These are phyloP conservation scores for Phytophthora kernoviae DNA, from an alignment of 352 stramenopile genomes.

Conservation along the genomic window DNA sequence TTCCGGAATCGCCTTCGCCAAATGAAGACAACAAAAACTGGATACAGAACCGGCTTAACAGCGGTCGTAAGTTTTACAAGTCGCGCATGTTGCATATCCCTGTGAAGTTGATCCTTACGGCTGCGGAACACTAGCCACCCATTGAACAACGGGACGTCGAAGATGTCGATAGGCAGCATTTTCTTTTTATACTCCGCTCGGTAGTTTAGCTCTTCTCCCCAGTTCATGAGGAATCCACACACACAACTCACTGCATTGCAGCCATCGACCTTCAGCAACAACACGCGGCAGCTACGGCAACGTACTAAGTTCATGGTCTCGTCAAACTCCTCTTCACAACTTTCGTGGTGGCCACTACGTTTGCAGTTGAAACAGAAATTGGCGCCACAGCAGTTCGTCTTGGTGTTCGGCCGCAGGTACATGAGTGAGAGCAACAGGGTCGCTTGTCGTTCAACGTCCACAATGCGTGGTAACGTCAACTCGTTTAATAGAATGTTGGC, in stretches of 20 bases:
- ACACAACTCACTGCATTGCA: slow-evolving; percentile 55
- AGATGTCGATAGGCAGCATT: slow-evolving; percentile 38
- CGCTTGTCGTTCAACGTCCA: slow-evolving; percentile 48
- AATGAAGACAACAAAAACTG: slow-evolving; percentile 6
- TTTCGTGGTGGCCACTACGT: slow-evolving; percentile 31
- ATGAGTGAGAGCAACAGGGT: slow-evolving; percentile 45
- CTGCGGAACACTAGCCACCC: slow-evolving; percentile 8
- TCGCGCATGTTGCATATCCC: slow-evolving; percentile 10
- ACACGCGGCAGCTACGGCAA: slow-evolving; percentile 46
- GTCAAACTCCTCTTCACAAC: slow-evolving; percentile 26
- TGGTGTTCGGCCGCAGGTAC: slow-evolving; percentile 28
- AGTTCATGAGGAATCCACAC: slow-evolving; percentile 52
- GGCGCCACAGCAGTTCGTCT: slow-evolving; percentile 44
- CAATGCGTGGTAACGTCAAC: slow-evolving; percentile 22
- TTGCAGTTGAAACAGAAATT: slow-evolving; percentile 68
- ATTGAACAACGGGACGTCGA: slow-evolving; percentile 19
- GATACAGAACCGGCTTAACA: slow-evolving; percentile 1
- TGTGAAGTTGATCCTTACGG: not conserved
- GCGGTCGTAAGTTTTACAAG: slow-evolving; percentile 3
- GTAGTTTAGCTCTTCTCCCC: slow-evolving; percentile 29
- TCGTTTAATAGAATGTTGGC: slow-evolving; percentile 13
- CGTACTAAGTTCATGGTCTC: slow-evolving; percentile 36
- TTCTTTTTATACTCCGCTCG: slow-evolving; percentile 14
- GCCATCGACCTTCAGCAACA: slow-evolving; percentile 57
- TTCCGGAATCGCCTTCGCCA: slow-evolving; percentile 23